Percentiles rank a stretch among this genome's conserved stretches.
phyloP scores from a whole-genome alignment of 2,329 filamentous ascomycete genomes.

The Neofusicoccum umdonicola region DNA sequence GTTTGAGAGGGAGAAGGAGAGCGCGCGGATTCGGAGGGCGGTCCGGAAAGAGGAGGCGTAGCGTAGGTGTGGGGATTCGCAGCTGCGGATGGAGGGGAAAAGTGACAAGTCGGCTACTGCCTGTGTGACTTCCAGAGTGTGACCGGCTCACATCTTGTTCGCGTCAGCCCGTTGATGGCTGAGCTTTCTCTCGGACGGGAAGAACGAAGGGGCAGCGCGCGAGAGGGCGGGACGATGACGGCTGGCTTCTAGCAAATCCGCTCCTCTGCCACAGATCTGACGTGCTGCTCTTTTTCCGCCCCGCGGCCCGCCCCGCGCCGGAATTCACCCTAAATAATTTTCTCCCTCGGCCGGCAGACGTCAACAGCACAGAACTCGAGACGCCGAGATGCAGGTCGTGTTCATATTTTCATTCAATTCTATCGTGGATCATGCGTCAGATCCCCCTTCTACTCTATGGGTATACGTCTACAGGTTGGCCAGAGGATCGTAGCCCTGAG shows the following conservation, averaged over 20 bases:
- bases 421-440: background rate
- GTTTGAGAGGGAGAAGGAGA: background rate
- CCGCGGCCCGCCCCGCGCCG: constrained; percentile 2
- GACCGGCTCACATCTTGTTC: constrained; percentile 1
- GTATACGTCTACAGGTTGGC: constrained; percentile 12
- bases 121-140: background rate
- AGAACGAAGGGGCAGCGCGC: background rate
- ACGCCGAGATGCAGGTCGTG: background rate
- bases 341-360: background rate
- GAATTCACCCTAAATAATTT: background rate
- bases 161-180: background rate
- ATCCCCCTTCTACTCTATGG: constrained; percentile 3
- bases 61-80: background rate
- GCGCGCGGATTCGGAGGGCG: background rate
- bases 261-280: background rate
- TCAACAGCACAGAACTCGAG: no score
- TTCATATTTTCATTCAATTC: background rate
- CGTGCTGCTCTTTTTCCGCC: background rate
- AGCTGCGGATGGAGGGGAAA: background rate
- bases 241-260: background rate
- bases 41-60: background rate
- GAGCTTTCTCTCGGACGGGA: background rate
- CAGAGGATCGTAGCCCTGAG: constrained; percentile 6
- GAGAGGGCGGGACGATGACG: background rate
- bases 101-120: constrained; percentile 6